Evolutionary conservation across 1,139 yeast genomes (phyloP).

Genomic region (Yamadazyma oceani): DNA sequence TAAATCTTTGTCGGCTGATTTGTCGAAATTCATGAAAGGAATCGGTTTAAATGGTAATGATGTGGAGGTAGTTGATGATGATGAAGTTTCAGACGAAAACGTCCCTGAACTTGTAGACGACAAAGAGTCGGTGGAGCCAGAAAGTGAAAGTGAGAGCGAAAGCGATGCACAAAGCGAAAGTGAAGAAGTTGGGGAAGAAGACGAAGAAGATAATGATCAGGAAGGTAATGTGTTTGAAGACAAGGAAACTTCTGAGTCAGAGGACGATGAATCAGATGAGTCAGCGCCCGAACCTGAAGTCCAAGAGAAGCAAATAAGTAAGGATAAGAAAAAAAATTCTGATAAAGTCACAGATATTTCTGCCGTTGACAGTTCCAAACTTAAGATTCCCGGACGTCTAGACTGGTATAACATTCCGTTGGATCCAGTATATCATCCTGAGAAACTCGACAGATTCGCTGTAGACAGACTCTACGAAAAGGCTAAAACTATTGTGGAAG

Average conservation of each 20-base stretch:
- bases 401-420: slow-evolving; percentile 68
- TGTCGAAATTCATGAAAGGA: slow-evolving; percentile 63
- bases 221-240: slow-evolving; percentile 10
- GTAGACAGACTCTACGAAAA: slow-evolving; percentile 59
- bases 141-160: slow-evolving; percentile 20
- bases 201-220: slow-evolving; percentile 9
- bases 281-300: slow-evolving; percentile 17
- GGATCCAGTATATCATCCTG: slow-evolving; percentile 41
- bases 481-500: slow-evolving; percentile 65
- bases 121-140: slow-evolving; percentile 28
- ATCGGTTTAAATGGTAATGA: slow-evolving; percentile 58
- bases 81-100: slow-evolving; percentile 30
- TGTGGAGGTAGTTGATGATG: slow-evolving; percentile 33
- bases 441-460: slow-evolving; percentile 46
- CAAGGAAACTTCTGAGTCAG: slow-evolving; percentile 17
- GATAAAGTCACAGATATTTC: slow-evolving; percentile 53
- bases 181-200: slow-evolving; percentile 17
- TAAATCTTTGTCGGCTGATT: slow-evolving; percentile 53
- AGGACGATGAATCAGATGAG: slow-evolving; percentile 21
- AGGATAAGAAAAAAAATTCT: slow-evolving; percentile 22
- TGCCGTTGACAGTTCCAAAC: slow-evolving; percentile 56
- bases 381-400: slow-evolving; percentile 60
- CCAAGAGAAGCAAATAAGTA: slow-evolving; percentile 15
- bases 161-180: slow-evolving; percentile 19
- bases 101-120: slow-evolving; percentile 30